Evolutionary conservation across 2,329 filamentous ascomycete genomes (phyloP).

Genomic region (Knoxdaviesia proteae): DNA sequence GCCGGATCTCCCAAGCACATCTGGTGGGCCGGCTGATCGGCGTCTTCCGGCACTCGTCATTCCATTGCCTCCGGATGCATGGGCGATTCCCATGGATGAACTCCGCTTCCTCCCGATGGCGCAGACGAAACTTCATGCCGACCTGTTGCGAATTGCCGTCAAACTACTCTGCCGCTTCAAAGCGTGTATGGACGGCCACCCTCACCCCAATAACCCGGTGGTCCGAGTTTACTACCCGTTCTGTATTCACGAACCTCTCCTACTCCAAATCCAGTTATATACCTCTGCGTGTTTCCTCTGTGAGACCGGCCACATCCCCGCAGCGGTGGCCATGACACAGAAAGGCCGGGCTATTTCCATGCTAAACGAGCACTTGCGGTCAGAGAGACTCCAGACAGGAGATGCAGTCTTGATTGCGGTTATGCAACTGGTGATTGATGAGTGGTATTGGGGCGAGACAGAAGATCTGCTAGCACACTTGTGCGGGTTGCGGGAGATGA

Average conservation of each 20-base stretch:
- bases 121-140: conserved; percentile 20
- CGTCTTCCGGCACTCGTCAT: too few species aligned
- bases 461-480: conserved; percentile 24
- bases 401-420: conserved; percentile 26
- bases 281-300: conserved; percentile 28
- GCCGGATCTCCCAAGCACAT: too few species aligned
- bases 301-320: conserved; percentile 25
- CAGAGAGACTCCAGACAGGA: conserved; percentile 14
- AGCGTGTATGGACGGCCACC: conserved; percentile 25
- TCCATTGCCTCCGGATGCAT: too few species aligned
- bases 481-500: conserved; percentile 24
- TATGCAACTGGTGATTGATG: conserved; percentile 25
- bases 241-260: conserved; percentile 25
- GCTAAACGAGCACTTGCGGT: conserved; percentile 24
- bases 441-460: conserved; percentile 32
- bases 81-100: conserved; percentile 8
- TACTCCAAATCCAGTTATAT: conserved; percentile 26
- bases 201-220: conserved; percentile 20
- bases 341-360: conserved; percentile 21
- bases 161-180: conserved; percentile 29
- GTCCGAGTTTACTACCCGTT: conserved; percentile 26
- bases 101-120: conserved; percentile 19
- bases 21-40: too few species aligned
- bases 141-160: conserved; percentile 22
- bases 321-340: conserved; percentile 19